Conservation (phyloP, 2,329 filamentous ascomycete genomes). For the Fusarium pseudograminearum region DNA sequence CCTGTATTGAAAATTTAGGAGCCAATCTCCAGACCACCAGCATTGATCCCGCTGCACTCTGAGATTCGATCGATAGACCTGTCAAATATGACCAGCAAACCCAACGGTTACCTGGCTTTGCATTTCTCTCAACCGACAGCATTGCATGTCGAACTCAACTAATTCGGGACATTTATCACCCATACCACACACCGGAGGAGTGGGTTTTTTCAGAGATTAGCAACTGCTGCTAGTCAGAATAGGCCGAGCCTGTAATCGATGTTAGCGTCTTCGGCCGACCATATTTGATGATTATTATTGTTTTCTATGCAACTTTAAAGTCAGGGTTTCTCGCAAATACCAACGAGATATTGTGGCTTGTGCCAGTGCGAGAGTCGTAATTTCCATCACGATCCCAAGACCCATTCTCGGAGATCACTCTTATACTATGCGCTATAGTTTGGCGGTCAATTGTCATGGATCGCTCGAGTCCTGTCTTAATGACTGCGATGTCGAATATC, state of each 20-base stretch:
- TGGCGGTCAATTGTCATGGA: constrained; percentile 16
- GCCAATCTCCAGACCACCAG: constrained; percentile 36
- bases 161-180: constrained; percentile 15
- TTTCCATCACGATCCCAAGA: constrained; percentile 31
- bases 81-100: constrained; percentile 10
- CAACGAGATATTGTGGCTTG: constrained; percentile 41
- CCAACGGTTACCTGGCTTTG: constrained; percentile 1
- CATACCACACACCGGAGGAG: constrained; percentile 25
- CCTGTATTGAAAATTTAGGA: constrained; percentile 39
- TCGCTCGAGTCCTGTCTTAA: constrained; percentile 12
- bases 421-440: constrained; percentile 26
- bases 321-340: constrained; percentile 33
- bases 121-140: constrained; percentile 1
- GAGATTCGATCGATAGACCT: constrained; percentile 19
- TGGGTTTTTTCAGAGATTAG: constrained; percentile 42
- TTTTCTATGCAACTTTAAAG: constrained; percentile 23
- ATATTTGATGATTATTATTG: constrained; percentile 18
- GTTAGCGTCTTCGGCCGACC: constrained; percentile 40
- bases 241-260: constrained; percentile 26
- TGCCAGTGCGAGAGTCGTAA: constrained; percentile 27
- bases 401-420: constrained; percentile 32
- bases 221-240: constrained; percentile 39
- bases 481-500: constrained; percentile 33
- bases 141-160: constrained; percentile 15
- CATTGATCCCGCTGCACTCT: constrained; percentile 16